A percentile compares a stretch with the other conserved stretches of the same genome.
Conservation (phyloP, 306 rosid species). For the Quercus rubra region DNA sequence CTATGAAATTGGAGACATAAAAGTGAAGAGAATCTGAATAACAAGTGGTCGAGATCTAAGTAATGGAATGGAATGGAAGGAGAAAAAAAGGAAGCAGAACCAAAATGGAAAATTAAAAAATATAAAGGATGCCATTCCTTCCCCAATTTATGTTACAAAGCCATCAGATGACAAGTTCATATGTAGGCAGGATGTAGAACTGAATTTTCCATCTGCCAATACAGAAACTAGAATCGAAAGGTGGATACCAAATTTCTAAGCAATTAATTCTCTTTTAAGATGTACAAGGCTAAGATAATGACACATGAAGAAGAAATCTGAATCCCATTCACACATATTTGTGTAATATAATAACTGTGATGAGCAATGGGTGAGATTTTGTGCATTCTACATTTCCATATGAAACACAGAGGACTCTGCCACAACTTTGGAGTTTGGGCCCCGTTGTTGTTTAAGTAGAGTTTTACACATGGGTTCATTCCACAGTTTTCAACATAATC, state of each 20-base stretch:
- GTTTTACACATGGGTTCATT: too few relatives aligned
- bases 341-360: too few relatives aligned
- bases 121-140: too few relatives aligned
- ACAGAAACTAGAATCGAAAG: too few relatives aligned
- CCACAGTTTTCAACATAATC: background rate
- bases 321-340: background rate
- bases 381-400: background rate
- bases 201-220: too few relatives aligned
- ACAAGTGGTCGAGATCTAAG: background rate
- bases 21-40: background rate
- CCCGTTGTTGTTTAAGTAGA: background rate
- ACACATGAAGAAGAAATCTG: background rate
- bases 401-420: background rate
- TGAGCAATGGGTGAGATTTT: background rate
- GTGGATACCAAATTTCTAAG: too few relatives aligned
- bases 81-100: background rate
- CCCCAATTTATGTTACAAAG: too few relatives aligned
- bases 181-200: too few relatives aligned
- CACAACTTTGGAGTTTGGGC: background rate
- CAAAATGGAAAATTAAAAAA: background rate
- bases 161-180: too few relatives aligned
- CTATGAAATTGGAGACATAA: background rate
- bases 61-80: background rate
- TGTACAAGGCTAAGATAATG: too few relatives aligned
- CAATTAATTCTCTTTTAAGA: too few relatives aligned